A percentile compares a stretch with the other conserved stretches of the same genome.
phyloP scores from a whole-genome alignment of 2,329 filamentous ascomycete species.

The Penicillium sp. region DNA sequence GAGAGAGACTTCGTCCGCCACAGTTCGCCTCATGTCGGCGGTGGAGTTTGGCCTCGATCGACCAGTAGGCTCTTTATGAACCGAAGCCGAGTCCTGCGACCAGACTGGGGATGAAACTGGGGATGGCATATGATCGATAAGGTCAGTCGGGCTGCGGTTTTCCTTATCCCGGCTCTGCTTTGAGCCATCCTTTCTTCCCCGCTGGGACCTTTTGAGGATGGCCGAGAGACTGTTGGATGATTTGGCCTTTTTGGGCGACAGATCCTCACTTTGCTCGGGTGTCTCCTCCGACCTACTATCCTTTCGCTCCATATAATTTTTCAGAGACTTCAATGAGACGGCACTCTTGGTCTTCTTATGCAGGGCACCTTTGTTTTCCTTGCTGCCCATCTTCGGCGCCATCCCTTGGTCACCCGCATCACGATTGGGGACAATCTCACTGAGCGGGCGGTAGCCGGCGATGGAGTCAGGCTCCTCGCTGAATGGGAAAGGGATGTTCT shows the following conservation, averaged over 20 bases:
- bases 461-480: constrained; percentile 49
- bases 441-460: constrained; percentile 31
- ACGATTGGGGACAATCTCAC: constrained; percentile 39
- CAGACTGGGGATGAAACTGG: constrained; percentile 84
- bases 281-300: constrained; percentile 34
- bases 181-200: constrained; percentile 59
- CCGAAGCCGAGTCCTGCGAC: constrained; percentile 63
- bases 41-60: constrained; percentile 39
- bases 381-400: constrained; percentile 39
- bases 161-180: constrained; percentile 69
- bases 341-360: constrained; percentile 56
- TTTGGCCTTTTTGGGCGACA: constrained; percentile 67
- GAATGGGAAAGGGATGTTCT: constrained; percentile 38
- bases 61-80: constrained; percentile 28
- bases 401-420: constrained; percentile 26
- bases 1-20: constrained; percentile 55
- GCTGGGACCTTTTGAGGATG: constrained; percentile 71
- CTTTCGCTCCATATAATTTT: constrained; percentile 47
- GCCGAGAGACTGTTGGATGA: constrained; percentile 78
- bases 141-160: constrained; percentile 64
- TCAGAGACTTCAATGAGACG: constrained; percentile 51
- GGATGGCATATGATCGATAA: constrained; percentile 50
- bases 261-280: constrained; percentile 34
- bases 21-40: constrained; percentile 43
- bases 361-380: constrained; percentile 34